A percentile compares a stretch with the other conserved stretches of the same genome.
Conservation (phyloP, 768 basidiomycete species). For the Gloeopeniophorella convolvens region DNA sequence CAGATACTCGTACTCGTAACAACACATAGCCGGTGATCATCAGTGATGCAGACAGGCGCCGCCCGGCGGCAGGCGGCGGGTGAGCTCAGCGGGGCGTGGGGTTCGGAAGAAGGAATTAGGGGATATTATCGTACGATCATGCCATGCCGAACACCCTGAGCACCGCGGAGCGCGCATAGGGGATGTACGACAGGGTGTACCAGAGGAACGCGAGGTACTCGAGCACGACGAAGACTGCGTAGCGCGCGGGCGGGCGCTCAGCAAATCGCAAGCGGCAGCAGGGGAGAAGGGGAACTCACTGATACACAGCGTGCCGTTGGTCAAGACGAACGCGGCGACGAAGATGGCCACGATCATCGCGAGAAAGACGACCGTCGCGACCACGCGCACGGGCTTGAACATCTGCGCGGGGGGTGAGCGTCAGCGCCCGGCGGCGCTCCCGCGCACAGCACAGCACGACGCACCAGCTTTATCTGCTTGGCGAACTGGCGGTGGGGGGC, state of each 20-base stretch:
- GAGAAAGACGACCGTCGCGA: conserved; percentile 75
- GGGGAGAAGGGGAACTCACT: conserved; percentile 36
- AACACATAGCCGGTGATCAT: conserved; percentile 3
- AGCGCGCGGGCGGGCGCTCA: neutral
- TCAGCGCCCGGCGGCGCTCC: neutral
- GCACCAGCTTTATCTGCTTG: conserved; percentile 75
- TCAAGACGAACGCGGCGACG: conserved; percentile 74
- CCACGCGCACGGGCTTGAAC: conserved; percentile 89
- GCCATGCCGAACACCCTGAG: conserved; percentile 53
- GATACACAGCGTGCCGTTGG: conserved; percentile 60
- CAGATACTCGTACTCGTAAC: conserved; percentile 11
- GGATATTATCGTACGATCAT: too few species aligned
- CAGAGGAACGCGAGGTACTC: conserved; percentile 90
- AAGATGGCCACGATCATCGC: conserved; percentile 78
- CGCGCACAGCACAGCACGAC: conserved; percentile 18
- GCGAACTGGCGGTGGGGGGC: conserved; percentile 43
- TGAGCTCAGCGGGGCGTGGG: too few species aligned
- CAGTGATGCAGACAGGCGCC: neutral
- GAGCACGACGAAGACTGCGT: conserved; percentile 88
- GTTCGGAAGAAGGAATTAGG: too few species aligned
- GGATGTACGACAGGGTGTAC: conserved; percentile 86
- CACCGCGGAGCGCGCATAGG: conserved; percentile 77
- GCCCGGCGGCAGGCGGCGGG: too few species aligned
- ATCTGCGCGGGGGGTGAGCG: conserved; percentile 50
- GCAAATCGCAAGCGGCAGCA: neutral